Conservation (phyloP, 805 yeast species). For the Kazachstania viticola region DNA sequence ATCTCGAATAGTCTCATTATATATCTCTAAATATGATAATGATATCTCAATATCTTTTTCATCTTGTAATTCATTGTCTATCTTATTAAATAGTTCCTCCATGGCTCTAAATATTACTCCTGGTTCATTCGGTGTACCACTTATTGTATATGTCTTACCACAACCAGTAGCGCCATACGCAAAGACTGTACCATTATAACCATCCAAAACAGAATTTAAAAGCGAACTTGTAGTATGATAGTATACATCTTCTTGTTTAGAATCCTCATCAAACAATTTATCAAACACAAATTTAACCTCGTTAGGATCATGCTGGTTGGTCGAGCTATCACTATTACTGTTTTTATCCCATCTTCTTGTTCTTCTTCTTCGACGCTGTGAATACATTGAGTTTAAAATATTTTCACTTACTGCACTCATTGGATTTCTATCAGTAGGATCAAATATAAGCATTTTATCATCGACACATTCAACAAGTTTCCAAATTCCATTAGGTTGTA, state of each 20-base stretch:
- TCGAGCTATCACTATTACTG: background rate
- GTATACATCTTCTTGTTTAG: constrained; percentile 60
- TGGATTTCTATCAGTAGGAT: constrained; percentile 69
- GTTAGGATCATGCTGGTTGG: too few species aligned
- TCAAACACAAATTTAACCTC: constrained; percentile 82
- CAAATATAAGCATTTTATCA: constrained; percentile 76
- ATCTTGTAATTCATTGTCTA: constrained; percentile 40
- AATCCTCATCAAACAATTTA: constrained; percentile 52
- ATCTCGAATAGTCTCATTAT: constrained; percentile 82
- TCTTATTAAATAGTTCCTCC: constrained; percentile 57
- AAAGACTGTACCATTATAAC: constrained; percentile 82
- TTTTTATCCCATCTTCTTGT: constrained; percentile 13
- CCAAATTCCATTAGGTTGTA: constrained; percentile 42
- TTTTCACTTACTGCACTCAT: constrained; percentile 23
- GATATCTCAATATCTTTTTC: constrained; percentile 48
- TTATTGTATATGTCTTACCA: constrained; percentile 89
- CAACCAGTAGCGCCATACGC: constrained; percentile 98
- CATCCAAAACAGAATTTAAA: constrained; percentile 65
- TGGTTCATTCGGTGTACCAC: constrained; percentile 62
- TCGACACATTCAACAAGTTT: constrained; percentile 71
- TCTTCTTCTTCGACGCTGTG: constrained; percentile 11
- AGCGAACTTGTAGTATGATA: constrained; percentile 56
- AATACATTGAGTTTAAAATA: constrained; percentile 20
- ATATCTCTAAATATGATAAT: constrained; percentile 73
- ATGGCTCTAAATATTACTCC: constrained; percentile 73